These are phyloP conservation scores for Garcia nutans DNA, from an alignment of 345 rosid genomes.

Conservation along the genomic window DNA sequence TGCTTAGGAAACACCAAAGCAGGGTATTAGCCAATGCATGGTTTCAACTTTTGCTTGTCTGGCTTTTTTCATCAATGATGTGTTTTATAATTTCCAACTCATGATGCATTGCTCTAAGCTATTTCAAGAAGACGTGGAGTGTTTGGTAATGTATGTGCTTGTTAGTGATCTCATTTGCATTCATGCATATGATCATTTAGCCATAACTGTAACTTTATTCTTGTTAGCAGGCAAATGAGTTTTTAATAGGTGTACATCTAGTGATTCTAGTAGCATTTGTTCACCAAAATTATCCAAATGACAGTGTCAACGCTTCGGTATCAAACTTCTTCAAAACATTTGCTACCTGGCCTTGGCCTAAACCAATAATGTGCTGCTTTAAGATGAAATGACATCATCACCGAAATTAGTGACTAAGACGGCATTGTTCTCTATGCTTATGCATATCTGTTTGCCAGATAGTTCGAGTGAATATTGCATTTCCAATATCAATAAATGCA, in stretches of 20 bases:
- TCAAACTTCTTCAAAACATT: slow-evolving; percentile 52
- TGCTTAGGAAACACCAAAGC: background rate
- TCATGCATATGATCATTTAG: background rate
- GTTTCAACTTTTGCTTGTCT: slow-evolving; percentile 5
- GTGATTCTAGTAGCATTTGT: slow-evolving; percentile 53
- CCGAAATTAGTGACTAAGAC: slow-evolving; percentile 26
- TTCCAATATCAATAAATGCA: slow-evolving; percentile 57
- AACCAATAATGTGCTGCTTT: slow-evolving; percentile 40
- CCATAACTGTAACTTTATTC: slow-evolving; percentile 9
- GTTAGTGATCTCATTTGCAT: background rate
- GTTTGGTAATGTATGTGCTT: slow-evolving; percentile 49
- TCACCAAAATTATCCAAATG: slow-evolving; percentile 44
- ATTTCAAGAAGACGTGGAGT: slow-evolving; percentile 61
- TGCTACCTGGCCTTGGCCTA: slow-evolving; percentile 61
- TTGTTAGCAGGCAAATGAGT: slow-evolving; percentile 50
- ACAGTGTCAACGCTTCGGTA: slow-evolving; percentile 38
- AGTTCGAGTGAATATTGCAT: slow-evolving; percentile 46
- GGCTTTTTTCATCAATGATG: background rate
- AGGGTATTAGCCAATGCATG: background rate
- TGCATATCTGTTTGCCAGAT: slow-evolving; percentile 39
- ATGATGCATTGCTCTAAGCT: slow-evolving; percentile 49
- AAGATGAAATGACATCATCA: slow-evolving; percentile 29
- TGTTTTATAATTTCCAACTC: slow-evolving; percentile 48
- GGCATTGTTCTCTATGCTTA: slow-evolving; percentile 44
- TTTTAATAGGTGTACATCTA: slow-evolving; percentile 59